Evolutionary conservation across 208 protist genomes (phyloP).

Genomic region (Acanthamoeba culbertsoni): DNA sequence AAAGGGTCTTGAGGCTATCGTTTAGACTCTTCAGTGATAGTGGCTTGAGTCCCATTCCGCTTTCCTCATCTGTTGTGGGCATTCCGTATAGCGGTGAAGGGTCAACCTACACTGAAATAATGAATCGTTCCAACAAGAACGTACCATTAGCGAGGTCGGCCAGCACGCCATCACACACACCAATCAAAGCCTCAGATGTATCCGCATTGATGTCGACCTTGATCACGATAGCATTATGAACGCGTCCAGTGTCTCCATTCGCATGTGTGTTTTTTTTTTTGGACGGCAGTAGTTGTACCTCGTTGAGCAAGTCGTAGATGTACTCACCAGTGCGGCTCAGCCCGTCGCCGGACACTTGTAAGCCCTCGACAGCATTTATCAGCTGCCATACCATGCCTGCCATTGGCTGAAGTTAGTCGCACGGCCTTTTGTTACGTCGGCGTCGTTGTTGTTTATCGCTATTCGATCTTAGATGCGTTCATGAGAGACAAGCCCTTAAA

Average conservation of each 20-base stretch:
- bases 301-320: slow-evolving; percentile 34
- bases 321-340: background rate
- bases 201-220: slow-evolving; percentile 37
- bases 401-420: background rate
- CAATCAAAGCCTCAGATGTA: background rate
- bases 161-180: background rate
- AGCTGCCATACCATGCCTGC: background rate
- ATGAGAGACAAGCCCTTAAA: background rate
- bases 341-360: background rate
- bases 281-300: background rate
- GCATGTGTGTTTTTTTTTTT: background rate
- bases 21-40: background rate
- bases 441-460: too few relatives aligned
- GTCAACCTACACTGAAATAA: background rate
- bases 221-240: background rate
- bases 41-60: background rate
- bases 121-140: background rate
- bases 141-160: slow-evolving; percentile 17
- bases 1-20: slow-evolving; percentile 39
- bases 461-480: too few relatives aligned
- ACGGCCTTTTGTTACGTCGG: too few relatives aligned
- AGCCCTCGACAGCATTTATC: background rate
- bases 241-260: too few relatives aligned
- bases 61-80: background rate
- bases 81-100: background rate